Evolutionary conservation across 495 filamentous ascomycete species (phyloP).

Genomic region (Recurvomyces mirabilis): DNA sequence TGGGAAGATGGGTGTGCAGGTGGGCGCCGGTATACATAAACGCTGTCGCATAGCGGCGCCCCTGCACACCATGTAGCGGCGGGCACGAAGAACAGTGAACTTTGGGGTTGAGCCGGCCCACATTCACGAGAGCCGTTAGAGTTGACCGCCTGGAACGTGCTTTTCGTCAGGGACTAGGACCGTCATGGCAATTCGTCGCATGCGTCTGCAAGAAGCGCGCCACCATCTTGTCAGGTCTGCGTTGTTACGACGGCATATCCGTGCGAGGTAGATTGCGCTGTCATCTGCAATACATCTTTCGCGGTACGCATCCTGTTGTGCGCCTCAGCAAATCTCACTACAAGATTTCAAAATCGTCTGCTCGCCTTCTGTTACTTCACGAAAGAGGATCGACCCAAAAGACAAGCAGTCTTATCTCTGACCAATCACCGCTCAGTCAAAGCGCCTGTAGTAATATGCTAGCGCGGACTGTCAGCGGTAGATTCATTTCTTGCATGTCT

Average conservation of each 20-base stretch:
- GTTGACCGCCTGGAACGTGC: neutral
- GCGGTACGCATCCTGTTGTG: no score
- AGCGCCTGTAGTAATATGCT: neutral
- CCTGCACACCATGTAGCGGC: neutral
- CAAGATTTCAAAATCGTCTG: neutral
- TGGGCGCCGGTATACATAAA: constrained; percentile 1
- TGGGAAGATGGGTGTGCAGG: neutral
- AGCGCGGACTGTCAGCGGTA: neutral
- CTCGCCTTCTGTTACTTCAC: neutral
- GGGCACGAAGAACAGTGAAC: neutral
- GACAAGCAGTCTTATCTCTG: neutral
- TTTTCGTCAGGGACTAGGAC: constrained; percentile 3
- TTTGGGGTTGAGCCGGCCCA: constrained; percentile 9
- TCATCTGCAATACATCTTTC: no score
- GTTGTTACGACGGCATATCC: neutral
- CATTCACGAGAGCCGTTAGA: constrained; percentile 8
- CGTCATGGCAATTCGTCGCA: constrained; percentile 2
- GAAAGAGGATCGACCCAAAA: neutral
- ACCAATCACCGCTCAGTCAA: neutral
- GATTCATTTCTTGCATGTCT: no score
- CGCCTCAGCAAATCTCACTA: no score
- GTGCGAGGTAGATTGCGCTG: neutral
- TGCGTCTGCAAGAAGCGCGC: neutral
- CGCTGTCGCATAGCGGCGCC: neutral
- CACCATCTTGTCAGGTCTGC: no score